Percentiles rank a stretch among this genome's conserved stretches.
Evolutionary conservation across 2,329 filamentous ascomycete genomes (phyloP).

Genomic region (Cladosporium sp.): DNA sequence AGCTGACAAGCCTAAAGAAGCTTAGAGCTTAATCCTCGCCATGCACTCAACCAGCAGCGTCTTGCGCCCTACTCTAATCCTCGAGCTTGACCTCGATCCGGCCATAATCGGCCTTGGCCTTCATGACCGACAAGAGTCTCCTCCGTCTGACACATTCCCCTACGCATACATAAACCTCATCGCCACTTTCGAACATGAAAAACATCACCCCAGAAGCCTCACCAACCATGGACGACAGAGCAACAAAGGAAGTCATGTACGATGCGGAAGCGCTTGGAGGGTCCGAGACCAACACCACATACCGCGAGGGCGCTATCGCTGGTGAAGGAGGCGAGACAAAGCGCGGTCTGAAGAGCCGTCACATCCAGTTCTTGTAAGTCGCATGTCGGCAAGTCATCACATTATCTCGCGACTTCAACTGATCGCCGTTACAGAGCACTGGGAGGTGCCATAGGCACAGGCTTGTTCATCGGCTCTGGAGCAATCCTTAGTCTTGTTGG

Average conservation of each 20-base stretch:
- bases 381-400: too few relatives aligned
- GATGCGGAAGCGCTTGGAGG: background rate
- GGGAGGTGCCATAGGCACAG: slow-evolving; percentile 26
- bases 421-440: slow-evolving; percentile 28
- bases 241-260: background rate
- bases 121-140: background rate
- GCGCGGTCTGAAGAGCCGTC: slow-evolving; percentile 19
- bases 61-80: background rate
- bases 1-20: background rate
- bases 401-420: slow-evolving; percentile 15
- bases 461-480: slow-evolving; percentile 25
- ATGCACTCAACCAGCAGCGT: background rate
- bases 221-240: background rate
- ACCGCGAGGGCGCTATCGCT: slow-evolving; percentile 5
- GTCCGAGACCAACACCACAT: background rate
- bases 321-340: slow-evolving; percentile 1
- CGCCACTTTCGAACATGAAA: background rate
- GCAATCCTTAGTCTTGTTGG: slow-evolving; percentile 20
- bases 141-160: background rate
- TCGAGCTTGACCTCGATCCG: background rate
- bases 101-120: background rate
- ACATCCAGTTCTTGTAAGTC: slow-evolving; percentile 20
- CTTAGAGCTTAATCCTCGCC: background rate
- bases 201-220: background rate
- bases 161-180: background rate